These are phyloP conservation scores for Corynascus novoguineensis DNA, from an alignment of 495 filamentous ascomycete genomes.

Conservation along the genomic window DNA sequence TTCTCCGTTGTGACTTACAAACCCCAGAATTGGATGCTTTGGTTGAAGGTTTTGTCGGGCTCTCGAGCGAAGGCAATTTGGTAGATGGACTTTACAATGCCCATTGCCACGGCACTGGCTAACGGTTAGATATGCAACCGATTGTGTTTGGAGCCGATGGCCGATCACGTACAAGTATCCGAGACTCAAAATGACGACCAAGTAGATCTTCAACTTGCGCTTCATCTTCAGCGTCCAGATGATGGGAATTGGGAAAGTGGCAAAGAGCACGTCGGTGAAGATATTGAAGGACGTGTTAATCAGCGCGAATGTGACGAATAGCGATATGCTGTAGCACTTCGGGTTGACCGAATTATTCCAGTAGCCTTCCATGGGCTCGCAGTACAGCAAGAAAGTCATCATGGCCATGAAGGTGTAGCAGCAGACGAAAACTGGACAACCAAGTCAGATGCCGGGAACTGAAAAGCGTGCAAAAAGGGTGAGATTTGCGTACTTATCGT, in stretches of 20 bases:
- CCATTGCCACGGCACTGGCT: conserved; percentile 13
- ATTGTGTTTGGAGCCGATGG: neutral
- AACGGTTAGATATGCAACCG: neutral
- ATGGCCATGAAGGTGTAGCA: conserved; percentile 24
- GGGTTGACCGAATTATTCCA: conserved; percentile 23
- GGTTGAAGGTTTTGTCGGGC: conserved; percentile 15
- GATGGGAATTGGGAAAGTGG: conserved; percentile 18
- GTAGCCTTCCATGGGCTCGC: conserved; percentile 26
- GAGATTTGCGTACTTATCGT: conserved; percentile 19
- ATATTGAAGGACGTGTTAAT: conserved; percentile 27
- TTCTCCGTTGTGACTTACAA: conserved; percentile 5
- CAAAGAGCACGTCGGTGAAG: conserved; percentile 19
- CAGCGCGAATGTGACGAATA: conserved; percentile 30
- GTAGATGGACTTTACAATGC: conserved; percentile 18
- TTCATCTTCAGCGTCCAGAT: conserved; percentile 20
- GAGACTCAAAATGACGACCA: conserved; percentile 17
- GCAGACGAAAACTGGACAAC: conserved; percentile 21
- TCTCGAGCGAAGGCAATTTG: conserved; percentile 11
- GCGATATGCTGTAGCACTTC: conserved; percentile 25
- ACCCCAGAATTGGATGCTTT: conserved; percentile 14
- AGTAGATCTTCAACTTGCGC: conserved; percentile 11
- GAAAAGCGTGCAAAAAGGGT: conserved; percentile 1
- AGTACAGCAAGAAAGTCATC: conserved; percentile 29
- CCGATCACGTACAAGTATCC: conserved; percentile 14
- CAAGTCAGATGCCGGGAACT: neutral